Conservation (phyloP, 148 eudicot genomes). For the Cornus florida region DNA sequence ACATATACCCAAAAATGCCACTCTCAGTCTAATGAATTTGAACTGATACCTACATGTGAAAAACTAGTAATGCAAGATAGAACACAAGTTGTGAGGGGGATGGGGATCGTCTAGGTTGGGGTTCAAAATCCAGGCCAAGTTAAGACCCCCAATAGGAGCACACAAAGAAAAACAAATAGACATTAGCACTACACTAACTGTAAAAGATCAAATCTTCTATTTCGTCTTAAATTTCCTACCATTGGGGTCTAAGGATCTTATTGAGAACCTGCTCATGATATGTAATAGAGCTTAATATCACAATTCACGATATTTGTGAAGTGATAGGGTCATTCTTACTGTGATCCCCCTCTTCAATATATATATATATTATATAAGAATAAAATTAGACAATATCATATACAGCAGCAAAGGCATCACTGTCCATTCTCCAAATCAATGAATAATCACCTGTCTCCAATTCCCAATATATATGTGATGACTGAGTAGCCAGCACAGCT, state of each 20-base stretch:
- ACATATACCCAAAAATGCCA: background rate
- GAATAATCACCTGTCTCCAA: slow-evolving; percentile 84
- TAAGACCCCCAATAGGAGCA: background rate
- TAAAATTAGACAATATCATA: background rate
- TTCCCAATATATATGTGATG: slow-evolving; percentile 92
- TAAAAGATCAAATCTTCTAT: too few relatives aligned
- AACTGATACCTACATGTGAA: background rate
- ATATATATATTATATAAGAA: too few relatives aligned
- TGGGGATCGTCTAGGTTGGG: background rate
- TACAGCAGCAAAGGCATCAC: background rate
- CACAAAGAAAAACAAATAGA: background rate
- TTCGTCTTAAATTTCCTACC: background rate
- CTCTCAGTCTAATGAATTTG: background rate
- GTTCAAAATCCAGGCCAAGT: background rate
- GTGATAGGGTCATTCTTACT: too few relatives aligned
- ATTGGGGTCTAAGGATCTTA: background rate
- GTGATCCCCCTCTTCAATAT: too few relatives aligned
- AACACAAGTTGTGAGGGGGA: background rate
- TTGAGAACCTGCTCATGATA: background rate
- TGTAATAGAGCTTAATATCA: background rate
- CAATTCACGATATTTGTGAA: background rate
- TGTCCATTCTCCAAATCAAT: background rate
- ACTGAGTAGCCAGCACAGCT: slow-evolving; percentile 99
- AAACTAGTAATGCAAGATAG: background rate
- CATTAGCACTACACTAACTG: background rate